Evolutionary conservation across 768 basidiomycete genomes (phyloP).

Genomic region (Strobilomyces dryophilus): DNA sequence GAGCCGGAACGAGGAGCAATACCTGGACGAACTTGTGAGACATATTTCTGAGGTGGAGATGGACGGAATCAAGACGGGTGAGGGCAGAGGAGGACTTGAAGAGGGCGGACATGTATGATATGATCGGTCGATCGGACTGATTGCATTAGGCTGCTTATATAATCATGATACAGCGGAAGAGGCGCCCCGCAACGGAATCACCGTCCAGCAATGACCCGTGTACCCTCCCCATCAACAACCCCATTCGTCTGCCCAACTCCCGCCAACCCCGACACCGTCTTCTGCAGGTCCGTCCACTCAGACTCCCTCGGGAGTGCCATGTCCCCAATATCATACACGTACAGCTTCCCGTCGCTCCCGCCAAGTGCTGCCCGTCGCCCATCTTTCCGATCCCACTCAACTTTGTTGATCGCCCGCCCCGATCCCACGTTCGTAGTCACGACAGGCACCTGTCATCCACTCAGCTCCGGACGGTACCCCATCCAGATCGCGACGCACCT

Average conservation of each 20-base stretch:
- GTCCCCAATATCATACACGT: slow-evolving; percentile 94
- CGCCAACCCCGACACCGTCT: slow-evolving; percentile 68
- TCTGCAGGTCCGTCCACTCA: slow-evolving; percentile 93
- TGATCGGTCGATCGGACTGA: neutral
- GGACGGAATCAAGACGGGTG: neutral
- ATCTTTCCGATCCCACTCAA: slow-evolving; percentile 93
- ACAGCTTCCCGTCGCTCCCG: slow-evolving; percentile 87
- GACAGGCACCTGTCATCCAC: slow-evolving; percentile 67
- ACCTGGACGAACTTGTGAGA: slow-evolving; percentile 19
- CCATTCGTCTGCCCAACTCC: slow-evolving; percentile 46
- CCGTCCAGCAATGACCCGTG: slow-evolving; percentile 34
- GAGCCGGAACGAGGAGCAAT: too few relatives aligned
- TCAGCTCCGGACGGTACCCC: slow-evolving; percentile 1
- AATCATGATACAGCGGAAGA: neutral
- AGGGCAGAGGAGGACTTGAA: neutral
- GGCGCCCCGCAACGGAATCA: slow-evolving; percentile 22
- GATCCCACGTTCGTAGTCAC: slow-evolving; percentile 82
- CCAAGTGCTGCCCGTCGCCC: slow-evolving; percentile 88
- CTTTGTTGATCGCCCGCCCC: slow-evolving; percentile 87
- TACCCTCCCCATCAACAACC: slow-evolving; percentile 25
- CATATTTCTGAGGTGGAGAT: slow-evolving; percentile 12
- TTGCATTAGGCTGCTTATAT: neutral
- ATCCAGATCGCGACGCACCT: slow-evolving; percentile 54
- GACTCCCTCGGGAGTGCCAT: slow-evolving; percentile 82
- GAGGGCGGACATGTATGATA: slow-evolving; percentile 1